phyloP scores from a whole-genome alignment of 1,139 yeast species.

The Protomyces inouyei region DNA sequence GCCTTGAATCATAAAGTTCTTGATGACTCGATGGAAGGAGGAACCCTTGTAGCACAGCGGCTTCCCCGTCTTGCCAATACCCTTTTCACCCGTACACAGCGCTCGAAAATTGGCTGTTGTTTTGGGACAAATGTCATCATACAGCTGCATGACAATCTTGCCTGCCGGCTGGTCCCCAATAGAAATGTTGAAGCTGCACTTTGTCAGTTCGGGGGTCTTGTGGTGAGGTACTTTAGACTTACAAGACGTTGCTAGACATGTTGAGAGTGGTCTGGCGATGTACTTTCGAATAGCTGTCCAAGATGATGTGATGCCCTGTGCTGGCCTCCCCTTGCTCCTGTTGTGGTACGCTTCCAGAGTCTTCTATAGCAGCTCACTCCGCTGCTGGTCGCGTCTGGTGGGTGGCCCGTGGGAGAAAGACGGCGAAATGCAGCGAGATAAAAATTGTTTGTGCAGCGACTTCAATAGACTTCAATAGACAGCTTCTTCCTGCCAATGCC shows the following conservation, averaged over 20 bases:
- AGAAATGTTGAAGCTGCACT: constrained; percentile 52
- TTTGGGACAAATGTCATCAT: constrained; percentile 56
- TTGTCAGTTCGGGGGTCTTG: background rate
- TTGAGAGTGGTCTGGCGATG: no score
- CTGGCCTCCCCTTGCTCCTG: no score
- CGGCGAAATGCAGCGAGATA: no score
- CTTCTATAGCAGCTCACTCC: no score
- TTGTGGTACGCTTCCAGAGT: no score
- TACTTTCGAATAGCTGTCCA: no score
- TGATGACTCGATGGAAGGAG: constrained; percentile 84
- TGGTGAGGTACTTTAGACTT: background rate
- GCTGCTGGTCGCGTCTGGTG: no score
- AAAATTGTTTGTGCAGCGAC: no score
- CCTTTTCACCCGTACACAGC: constrained; percentile 85
- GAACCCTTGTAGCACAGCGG: constrained; percentile 60
- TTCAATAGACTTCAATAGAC: no score
- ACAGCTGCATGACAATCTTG: constrained; percentile 63
- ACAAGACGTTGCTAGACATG: background rate
- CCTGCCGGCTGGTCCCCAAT: constrained; percentile 60
- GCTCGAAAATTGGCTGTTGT: constrained; percentile 92
- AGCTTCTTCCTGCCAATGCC: no score
- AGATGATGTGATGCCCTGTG: no score
- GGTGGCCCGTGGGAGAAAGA: no score
- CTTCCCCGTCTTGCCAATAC: constrained; percentile 60
- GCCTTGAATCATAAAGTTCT: constrained; percentile 85